A percentile compares a stretch with the other conserved stretches of the same genome.
Evolutionary conservation across 2,329 filamentous ascomycete genomes (phyloP).

Genomic region (Fusarium buxicola): DNA sequence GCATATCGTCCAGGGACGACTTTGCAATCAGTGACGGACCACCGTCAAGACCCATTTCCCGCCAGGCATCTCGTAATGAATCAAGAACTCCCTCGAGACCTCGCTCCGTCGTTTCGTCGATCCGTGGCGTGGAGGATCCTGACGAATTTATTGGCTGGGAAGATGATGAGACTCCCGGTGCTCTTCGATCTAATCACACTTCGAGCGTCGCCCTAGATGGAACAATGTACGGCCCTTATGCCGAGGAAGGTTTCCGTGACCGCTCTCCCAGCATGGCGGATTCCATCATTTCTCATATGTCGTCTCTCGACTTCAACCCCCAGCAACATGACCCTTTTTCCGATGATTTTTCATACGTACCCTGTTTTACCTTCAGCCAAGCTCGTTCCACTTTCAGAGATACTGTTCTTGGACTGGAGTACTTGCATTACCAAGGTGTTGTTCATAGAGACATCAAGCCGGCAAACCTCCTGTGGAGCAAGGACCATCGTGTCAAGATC

Average conservation of each 20-base stretch:
- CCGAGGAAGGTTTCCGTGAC: constrained; percentile 69
- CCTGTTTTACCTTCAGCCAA: constrained; percentile 87
- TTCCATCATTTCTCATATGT: constrained; percentile 78
- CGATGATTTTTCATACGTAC: constrained; percentile 92
- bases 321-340: constrained; percentile 75
- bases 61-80: constrained; percentile 54
- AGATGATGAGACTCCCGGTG: constrained; percentile 66
- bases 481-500: constrained; percentile 90
- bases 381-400: constrained; percentile 90
- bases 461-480: constrained; percentile 90
- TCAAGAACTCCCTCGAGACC: constrained; percentile 62
- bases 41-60: constrained; percentile 54
- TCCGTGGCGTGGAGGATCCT: constrained; percentile 48
- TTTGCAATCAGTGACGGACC: constrained; percentile 52
- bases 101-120: constrained; percentile 59
- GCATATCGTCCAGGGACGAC: constrained; percentile 57
- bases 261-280: constrained; percentile 85
- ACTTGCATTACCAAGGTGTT: constrained; percentile 88
- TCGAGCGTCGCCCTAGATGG: constrained; percentile 75
- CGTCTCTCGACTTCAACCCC: constrained; percentile 69
- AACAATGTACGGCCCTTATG: constrained; percentile 80
- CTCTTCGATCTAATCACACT: constrained; percentile 63
- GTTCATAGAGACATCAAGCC: constrained; percentile 89
- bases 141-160: constrained; percentile 55
- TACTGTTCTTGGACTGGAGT: constrained; percentile 92